Percentiles rank a stretch among this genome's conserved stretches.
These are phyloP conservation scores for Orychophragmus violaceus DNA, from an alignment of 345 rosid genomes.

Conservation along the genomic window DNA sequence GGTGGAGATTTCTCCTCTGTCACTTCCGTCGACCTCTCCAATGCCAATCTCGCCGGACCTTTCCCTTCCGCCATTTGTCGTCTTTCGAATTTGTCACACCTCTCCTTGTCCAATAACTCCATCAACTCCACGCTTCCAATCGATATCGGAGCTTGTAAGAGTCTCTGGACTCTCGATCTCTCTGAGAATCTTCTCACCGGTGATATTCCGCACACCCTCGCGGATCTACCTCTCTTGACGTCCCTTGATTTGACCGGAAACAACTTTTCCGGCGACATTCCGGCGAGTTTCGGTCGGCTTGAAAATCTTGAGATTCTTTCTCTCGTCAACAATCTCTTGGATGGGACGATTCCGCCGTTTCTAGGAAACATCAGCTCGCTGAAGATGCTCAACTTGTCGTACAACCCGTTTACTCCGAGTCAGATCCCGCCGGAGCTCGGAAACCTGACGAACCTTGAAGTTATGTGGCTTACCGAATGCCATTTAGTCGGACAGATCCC, in stretches of 20 bases:
- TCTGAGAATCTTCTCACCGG: conserved; percentile 79
- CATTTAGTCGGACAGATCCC: conserved; percentile 75
- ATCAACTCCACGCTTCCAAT: conserved; percentile 59
- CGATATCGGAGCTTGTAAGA: conserved; percentile 50
- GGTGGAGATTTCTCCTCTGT: conserved; percentile 39
- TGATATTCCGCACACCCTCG: conserved; percentile 45
- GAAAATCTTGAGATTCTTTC: conserved; percentile 77
- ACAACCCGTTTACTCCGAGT: conserved; percentile 74
- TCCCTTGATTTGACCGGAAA: conserved; percentile 71
- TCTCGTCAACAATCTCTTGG: conserved; percentile 65
- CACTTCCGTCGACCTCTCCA: conserved; percentile 59
- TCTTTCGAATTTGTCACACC: conserved; percentile 46
- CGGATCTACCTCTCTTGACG: conserved; percentile 47
- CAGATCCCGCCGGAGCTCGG: conserved; percentile 87
- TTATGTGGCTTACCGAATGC: conserved; percentile 90
- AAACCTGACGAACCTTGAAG: conserved; percentile 66
- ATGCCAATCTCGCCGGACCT: conserved; percentile 53
- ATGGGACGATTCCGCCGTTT: conserved; percentile 64
- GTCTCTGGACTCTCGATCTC: conserved; percentile 66
- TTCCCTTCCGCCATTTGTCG: conserved; percentile 69
- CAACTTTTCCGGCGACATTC: conserved; percentile 86
- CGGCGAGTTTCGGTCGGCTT: conserved; percentile 57
- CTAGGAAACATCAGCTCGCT: conserved; percentile 61
- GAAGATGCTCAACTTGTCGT: conserved; percentile 75
- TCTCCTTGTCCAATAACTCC: conserved; percentile 58